Evolutionary conservation across 2,329 filamentous ascomycete species (phyloP), one percentile per base, ranked within the genome.

Genomic region (Sporothrix humicola): DNA sequence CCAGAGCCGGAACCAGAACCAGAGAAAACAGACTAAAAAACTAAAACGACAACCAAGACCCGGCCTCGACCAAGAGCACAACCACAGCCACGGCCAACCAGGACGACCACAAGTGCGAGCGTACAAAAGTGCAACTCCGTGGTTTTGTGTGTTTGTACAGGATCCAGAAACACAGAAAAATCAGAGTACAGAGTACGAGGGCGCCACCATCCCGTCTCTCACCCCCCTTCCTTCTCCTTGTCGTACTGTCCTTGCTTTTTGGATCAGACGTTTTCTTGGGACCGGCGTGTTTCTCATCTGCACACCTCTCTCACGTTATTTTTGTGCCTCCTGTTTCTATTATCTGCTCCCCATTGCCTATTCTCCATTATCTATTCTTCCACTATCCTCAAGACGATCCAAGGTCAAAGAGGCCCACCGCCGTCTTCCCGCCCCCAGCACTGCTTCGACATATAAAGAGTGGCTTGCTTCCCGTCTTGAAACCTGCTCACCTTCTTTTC

Each of bases 401-500:
- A 17, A 52, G 46, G 13, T 68, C 13, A 50, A 66, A 10, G 12
- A 23, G 44, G 26, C 13, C 65, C 46, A 52, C 65, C 23, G 46
- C 65, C n/a, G 7, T 69, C 23, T 54, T 10, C 13, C 52, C 20
- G 20, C n/a, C 68, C 12, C 50, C 10, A 6, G 8, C 13, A 15
- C 31, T 10, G 17, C 48, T 13, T 56, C 17, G 26, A 44, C 48
- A 70, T 70, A 70, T 70, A 69, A 70, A 70, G 26, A 42, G 50
- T 56, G 66, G 50, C 48, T 31, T 42, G 66, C 15, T 58, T 44
- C n/a, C 68, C 52, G 6, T 1, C 23, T 37, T n/a, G 42, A 42
- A 2, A 54, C 48, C 15, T 20, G 4, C 66, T 69, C 61, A 66
- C 42, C 5, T 37, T 37, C 31, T 37, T 7, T 37, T 12, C 26